Evolutionary conservation across 1,284 basidiomycete genomes (phyloP).

Genomic region (Ustanciosporium gigantosporum): DNA sequence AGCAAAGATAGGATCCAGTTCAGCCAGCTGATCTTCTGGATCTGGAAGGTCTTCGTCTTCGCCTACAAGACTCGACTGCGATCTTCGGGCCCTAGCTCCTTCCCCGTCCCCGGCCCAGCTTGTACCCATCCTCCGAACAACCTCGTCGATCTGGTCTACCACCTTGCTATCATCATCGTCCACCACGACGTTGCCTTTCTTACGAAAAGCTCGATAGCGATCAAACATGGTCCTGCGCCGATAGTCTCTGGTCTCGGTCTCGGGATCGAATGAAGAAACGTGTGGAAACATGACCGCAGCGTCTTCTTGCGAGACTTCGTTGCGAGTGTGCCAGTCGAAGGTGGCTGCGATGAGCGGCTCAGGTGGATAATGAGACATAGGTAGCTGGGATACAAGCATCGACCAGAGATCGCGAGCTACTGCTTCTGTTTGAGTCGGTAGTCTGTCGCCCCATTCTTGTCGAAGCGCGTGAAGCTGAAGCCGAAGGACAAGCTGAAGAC

Average conservation of each 20-base stretch:
- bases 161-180: background rate
- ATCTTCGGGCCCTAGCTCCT: background rate
- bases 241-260: conserved; percentile 24
- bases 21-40: conserved; percentile 31
- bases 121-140: background rate
- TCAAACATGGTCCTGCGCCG: conserved; percentile 26
- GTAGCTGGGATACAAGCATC: conserved; percentile 36
- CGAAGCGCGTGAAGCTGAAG: conserved; percentile 42
- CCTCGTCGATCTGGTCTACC: background rate
- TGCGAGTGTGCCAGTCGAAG: conserved; percentile 37
- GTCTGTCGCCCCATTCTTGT: conserved; percentile 18
- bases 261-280: conserved; percentile 20
- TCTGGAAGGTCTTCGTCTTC: conserved; percentile 22
- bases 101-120: background rate
- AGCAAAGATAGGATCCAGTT: conserved; percentile 36
- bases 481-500: conserved; percentile 46
- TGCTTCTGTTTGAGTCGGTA: conserved; percentile 42
- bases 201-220: conserved; percentile 9
- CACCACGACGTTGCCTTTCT: background rate
- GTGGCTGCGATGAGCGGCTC: conserved; percentile 40
- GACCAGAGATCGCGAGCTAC: conserved; percentile 52
- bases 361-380: conserved; percentile 27
- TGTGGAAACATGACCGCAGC: conserved; percentile 25
- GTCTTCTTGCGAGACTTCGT: conserved; percentile 17
- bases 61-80: background rate